phyloP scores from a whole-genome alignment of 164 flowering plant genomes.

The Vitis vinifera region DNA sequence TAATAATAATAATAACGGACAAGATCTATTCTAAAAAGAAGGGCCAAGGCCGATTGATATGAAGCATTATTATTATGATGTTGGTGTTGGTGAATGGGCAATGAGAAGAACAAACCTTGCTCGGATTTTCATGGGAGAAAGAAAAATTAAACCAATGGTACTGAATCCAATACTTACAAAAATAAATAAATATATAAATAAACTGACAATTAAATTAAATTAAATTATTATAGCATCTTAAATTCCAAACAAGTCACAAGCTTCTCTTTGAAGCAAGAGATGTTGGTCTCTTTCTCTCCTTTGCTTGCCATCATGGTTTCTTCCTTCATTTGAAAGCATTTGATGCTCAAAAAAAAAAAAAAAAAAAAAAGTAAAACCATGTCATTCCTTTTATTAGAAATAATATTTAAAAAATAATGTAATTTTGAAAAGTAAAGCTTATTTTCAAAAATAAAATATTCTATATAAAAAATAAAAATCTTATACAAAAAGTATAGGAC shows the following conservation, averaged over 20 bases:
- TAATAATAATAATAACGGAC: background rate
- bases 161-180: background rate
- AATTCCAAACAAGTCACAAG: conserved; percentile 12
- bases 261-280: conserved; percentile 41
- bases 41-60: conserved; percentile 16
- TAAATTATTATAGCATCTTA: background rate
- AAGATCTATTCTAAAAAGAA: conserved; percentile 34
- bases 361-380: too few relatives aligned
- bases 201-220: background rate
- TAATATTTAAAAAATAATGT: too few relatives aligned
- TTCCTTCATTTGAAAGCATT: too few relatives aligned
- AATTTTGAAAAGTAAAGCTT: too few relatives aligned
- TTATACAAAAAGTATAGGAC: too few relatives aligned
- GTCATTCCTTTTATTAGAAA: too few relatives aligned
- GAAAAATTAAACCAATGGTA: background rate
- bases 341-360: too few relatives aligned
- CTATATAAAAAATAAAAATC: too few relatives aligned
- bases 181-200: background rate
- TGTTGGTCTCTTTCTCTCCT: conserved; percentile 26
- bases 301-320: too few relatives aligned
- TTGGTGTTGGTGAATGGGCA: conserved; percentile 5
- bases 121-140: conserved; percentile 23
- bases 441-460: too few relatives aligned
- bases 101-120: conserved; percentile 11
- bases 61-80: conserved; percentile 19